phyloP scores from a whole-genome alignment of 106 monocot genomes.

The Allium cepa region DNA sequence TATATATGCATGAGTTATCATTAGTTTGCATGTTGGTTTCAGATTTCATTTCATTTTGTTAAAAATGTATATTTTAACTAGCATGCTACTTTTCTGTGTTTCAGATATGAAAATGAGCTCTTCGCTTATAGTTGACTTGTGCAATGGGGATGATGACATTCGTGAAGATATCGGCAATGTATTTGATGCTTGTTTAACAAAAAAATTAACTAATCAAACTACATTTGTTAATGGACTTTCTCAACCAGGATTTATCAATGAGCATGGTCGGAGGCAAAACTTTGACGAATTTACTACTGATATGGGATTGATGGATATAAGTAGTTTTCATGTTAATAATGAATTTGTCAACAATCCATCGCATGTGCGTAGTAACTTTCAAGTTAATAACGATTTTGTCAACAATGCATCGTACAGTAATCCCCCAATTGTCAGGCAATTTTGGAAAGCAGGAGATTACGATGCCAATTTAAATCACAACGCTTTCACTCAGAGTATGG shows the following conservation, averaged over 20 bases:
- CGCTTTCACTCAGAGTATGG: constrained; percentile 18
- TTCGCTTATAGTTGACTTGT: constrained; percentile 20
- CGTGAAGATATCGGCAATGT: background rate
- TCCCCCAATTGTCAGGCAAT: constrained; percentile 28
- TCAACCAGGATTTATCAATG: background rate
- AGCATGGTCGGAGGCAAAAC: background rate
- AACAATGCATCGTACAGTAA: background rate
- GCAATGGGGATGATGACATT: constrained; percentile 30
- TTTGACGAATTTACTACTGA: background rate
- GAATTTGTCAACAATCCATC: background rate
- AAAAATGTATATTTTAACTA: background rate
- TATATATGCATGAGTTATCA: background rate
- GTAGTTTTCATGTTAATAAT: constrained; percentile 3
- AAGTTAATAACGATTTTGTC: background rate
- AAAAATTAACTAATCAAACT: background rate
- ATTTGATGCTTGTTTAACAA: constrained; percentile 3
- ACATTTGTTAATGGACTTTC: no score
- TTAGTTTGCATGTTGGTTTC: background rate
- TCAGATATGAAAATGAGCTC: constrained; percentile 23
- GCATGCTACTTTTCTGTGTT: background rate
- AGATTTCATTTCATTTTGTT: background rate
- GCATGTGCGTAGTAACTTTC: background rate
- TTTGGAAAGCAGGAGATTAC: constrained; percentile 92
- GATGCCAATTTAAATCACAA: constrained; percentile 9
- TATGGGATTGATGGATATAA: constrained; percentile 1